phyloP scores from a whole-genome alignment of 1,139 yeast species.

The Arxiozyma telluris region DNA sequence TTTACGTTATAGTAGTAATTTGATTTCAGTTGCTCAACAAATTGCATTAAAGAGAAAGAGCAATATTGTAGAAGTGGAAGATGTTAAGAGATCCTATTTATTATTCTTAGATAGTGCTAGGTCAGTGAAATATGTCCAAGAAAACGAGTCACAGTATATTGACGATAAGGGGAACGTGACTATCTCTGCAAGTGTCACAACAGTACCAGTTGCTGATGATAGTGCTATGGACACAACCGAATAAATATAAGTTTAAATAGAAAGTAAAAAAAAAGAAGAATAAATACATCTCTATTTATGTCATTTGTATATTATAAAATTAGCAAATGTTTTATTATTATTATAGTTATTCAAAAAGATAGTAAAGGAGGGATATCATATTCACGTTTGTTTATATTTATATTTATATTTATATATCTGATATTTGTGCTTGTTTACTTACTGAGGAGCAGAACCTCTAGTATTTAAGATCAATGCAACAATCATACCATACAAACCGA shows the following conservation, averaged over 20 bases:
- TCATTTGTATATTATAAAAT: not conserved
- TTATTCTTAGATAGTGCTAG: conserved; percentile 83
- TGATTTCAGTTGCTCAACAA: conserved; percentile 82
- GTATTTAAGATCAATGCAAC: conserved; percentile 87
- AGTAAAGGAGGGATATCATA: too few species aligned
- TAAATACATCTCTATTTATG: not conserved
- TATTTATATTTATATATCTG: not conserved
- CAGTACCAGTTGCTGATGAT: conserved; percentile 9
- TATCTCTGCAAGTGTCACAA: conserved; percentile 32
- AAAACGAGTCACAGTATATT: conserved; percentile 57
- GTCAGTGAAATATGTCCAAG: conserved; percentile 72
- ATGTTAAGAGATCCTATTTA: conserved; percentile 79
- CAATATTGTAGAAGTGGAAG: conserved; percentile 62
- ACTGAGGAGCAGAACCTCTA: conserved; percentile 52
- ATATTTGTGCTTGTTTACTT: not conserved
- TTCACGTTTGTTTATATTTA: not conserved
- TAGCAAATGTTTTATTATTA: too few species aligned
- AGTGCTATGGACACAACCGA: conserved; percentile 30
- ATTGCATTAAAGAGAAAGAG: conserved; percentile 76
- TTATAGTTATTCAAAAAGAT: too few species aligned
- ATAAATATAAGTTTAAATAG: conserved; percentile 5
- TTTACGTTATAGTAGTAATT: conserved; percentile 85
- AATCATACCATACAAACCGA: conserved; percentile 93
- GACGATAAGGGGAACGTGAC: conserved; percentile 63
- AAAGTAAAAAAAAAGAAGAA: conserved; percentile 2